Conservation (phyloP, 176 grass and related monocot species). For the Oryza australiensis region DNA sequence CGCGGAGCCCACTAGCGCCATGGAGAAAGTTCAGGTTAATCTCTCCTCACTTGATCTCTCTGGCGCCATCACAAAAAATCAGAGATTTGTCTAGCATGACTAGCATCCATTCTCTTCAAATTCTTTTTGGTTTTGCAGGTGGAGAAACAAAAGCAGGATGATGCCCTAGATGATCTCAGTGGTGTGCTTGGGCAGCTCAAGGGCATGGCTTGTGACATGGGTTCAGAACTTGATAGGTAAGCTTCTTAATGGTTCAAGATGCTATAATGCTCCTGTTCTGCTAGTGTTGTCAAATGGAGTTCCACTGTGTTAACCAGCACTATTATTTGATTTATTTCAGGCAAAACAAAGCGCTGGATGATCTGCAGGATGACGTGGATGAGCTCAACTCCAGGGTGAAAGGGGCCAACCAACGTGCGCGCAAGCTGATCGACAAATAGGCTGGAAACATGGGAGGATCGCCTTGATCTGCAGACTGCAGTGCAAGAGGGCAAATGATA, state of each 20-base stretch:
- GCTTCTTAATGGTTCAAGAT: neutral
- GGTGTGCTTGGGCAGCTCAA: slow-evolving; percentile 74
- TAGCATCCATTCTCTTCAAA: neutral
- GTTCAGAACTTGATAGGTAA: slow-evolving; percentile 71
- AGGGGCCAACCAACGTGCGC: slow-evolving; percentile 63
- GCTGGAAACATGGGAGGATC: slow-evolving; percentile 1
- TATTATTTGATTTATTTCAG: slow-evolving; percentile 47
- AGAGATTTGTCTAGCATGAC: neutral
- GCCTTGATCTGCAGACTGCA: neutral
- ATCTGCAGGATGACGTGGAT: slow-evolving; percentile 59
- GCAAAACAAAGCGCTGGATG: slow-evolving; percentile 65
- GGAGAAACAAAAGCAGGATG: slow-evolving; percentile 82
- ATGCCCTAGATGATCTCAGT: slow-evolving; percentile 67
- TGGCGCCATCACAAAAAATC: neutral
- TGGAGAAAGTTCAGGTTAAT: slow-evolving; percentile 79
- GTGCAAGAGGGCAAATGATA: neutral
- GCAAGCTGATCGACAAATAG: slow-evolving; percentile 46
- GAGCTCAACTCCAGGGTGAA: slow-evolving; percentile 66
- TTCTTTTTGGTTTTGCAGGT: slow-evolving; percentile 30
- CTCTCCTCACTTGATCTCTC: neutral
- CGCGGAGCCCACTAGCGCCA: slow-evolving; percentile 45
- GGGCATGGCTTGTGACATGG: slow-evolving; percentile 84
- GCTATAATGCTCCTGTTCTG: neutral
- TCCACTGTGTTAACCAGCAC: neutral
- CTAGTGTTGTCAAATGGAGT: neutral